phyloP scores from a whole-genome alignment of 1,284 basidiomycete species.

The Sphaerobolus stellatus region DNA sequence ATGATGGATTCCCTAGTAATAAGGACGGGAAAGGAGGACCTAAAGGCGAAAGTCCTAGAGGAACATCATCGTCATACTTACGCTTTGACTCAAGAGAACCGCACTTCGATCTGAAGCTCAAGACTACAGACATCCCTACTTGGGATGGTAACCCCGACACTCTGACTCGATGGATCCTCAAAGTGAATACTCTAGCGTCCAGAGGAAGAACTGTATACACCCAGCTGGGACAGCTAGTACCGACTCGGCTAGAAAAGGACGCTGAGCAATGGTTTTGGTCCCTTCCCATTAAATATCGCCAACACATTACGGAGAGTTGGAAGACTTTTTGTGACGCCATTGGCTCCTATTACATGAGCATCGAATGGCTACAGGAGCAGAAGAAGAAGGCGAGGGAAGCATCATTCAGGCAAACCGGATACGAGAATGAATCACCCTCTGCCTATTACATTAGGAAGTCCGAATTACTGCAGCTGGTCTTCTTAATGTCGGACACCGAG shows the following conservation, averaged over 20 bases:
- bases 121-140: slow-evolving; percentile 5
- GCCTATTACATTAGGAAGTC: slow-evolving; percentile 28
- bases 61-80: no score
- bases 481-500: slow-evolving; percentile 15
- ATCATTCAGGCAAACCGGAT: slow-evolving; percentile 24
- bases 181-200: slow-evolving; percentile 8
- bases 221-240: slow-evolving; percentile 10
- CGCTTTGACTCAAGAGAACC: no score
- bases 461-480: slow-evolving; percentile 11
- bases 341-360: slow-evolving; percentile 11
- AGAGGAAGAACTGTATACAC: background rate
- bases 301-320: slow-evolving; percentile 4
- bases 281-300: background rate
- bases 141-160: slow-evolving; percentile 12
- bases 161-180: slow-evolving; percentile 10
- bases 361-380: slow-evolving; percentile 14
- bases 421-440: slow-evolving; percentile 26
- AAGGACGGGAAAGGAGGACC: no score
- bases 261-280: slow-evolving; percentile 16
- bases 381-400: slow-evolving; percentile 4
- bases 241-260: slow-evolving; percentile 5
- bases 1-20: no score
- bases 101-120: slow-evolving; percentile 15
- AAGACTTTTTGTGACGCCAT: slow-evolving; percentile 12
- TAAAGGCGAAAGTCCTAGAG: no score